These are phyloP conservation scores for Boletales sp. DNA, from an alignment of 768 basidiomycete genomes.

Conservation along the genomic window DNA sequence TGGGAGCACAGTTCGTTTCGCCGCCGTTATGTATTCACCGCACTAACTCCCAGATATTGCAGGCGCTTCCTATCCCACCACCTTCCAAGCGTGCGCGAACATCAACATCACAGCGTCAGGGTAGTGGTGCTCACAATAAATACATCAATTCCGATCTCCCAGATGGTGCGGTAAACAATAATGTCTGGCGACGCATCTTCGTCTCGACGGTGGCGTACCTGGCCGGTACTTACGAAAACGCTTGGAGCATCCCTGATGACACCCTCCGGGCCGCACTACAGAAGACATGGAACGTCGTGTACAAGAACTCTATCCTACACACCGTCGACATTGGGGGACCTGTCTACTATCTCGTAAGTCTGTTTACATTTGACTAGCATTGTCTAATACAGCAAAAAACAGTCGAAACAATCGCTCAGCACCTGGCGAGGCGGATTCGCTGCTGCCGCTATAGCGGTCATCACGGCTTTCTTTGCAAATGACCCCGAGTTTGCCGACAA, in stretches of 20 bases:
- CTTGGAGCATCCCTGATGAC: slow-evolving; percentile 1
- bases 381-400: neutral
- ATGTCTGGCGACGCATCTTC: neutral
- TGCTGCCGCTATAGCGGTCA: neutral
- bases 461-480: neutral
- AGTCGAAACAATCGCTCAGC: no score
- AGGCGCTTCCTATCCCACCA: no score
- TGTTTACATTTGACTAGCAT: neutral
- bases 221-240: neutral
- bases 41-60: no score
- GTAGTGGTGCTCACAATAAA: slow-evolving; percentile 5
- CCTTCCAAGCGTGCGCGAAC: no score
- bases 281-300: slow-evolving; percentile 2
- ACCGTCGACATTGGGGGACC: no score
- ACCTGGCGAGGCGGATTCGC: slow-evolving; percentile 1
- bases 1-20: no score
- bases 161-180: neutral
- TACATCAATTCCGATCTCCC: slow-evolving; percentile 5
- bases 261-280: slow-evolving; percentile 1
- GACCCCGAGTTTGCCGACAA: neutral
- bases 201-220: slow-evolving; percentile 2
- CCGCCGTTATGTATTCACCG: no score
- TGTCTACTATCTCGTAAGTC: no score
- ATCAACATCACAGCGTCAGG: neutral
- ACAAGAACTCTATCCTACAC: slow-evolving; percentile 1